Evolutionary conservation across 192 early-diverging fungal species (phyloP), one percentile per base, ranked within the genome.

Genomic region (Rhizophlyctis rosea): DNA sequence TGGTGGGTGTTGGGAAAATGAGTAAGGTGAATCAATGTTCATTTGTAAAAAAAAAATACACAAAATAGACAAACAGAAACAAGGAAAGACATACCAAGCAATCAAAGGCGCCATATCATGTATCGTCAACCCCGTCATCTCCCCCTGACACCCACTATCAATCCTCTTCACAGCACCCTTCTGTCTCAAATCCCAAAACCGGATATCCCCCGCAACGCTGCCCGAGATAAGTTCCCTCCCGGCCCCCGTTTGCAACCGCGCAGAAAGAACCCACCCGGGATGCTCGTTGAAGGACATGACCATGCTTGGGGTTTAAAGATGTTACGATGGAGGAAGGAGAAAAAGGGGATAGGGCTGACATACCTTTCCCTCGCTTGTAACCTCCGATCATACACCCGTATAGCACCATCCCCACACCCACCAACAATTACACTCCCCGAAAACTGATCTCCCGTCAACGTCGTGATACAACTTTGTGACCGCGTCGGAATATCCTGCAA

Each of bases 381-480:
- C 49, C 89, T 62, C 34, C 81, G 72, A 67, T 93, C 90, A 74
- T 86, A 91, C 21, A 89, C 66, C 50, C 83, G 73, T n/a, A 91
- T 71, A 1, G 71, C 60, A 3, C 90, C 90, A 73, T 93, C 88
- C 4, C 75, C 84, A 76, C 83, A 90, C 21, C 90, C 90, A 39
- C 81, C 86, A 13, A 91, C 69, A 36, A 93, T 68, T 39, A 88
- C 65, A 56, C 84, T 81, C 4, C 88, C 87, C 2, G 68, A 78
- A 2, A 70, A 65, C 57, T 76, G 74, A 53, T 90, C 88, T 47
- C 84, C 83, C 5, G 81, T 86, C 35, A 90, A 69, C 47, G 77
- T 78, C 0, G 87, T 90, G 11, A 90, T 80, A 23, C 81, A 77
- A 14, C 69, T 71, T 36, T 68, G 63, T 4, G 78, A 76, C 64